phyloP scores from a whole-genome alignment of 331 rosid genomes.

The Prunus yedoensis region DNA sequence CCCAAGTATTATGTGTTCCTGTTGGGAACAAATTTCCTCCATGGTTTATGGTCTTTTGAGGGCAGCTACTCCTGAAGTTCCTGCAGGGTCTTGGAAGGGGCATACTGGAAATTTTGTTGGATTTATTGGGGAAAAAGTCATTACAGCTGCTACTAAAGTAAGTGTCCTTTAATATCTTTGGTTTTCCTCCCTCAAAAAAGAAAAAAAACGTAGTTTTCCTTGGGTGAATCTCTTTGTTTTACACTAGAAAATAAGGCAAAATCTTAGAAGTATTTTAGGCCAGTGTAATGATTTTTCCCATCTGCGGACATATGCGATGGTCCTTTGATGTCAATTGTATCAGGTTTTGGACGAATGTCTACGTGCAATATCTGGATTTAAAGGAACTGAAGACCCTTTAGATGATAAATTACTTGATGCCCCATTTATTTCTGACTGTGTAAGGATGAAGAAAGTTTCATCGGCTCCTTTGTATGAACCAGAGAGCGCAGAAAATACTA shows the following conservation, averaged over 20 bases:
- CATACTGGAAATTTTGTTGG: too few species aligned
- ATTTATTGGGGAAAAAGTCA: too few species aligned
- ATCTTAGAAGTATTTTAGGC: neutral
- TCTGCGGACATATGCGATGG: neutral
- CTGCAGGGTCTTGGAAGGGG: too few species aligned
- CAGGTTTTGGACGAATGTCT: conserved; percentile 92
- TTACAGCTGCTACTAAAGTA: too few species aligned
- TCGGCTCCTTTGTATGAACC: conserved; percentile 83
- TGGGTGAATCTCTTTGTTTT: neutral
- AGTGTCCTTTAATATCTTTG: too few species aligned
- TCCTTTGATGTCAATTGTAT: conserved; percentile 9
- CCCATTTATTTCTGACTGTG: conserved; percentile 82
- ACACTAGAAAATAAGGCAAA: conserved; percentile 5
- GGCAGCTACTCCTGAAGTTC: too few species aligned
- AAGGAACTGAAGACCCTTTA: conserved; percentile 88
- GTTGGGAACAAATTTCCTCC: too few species aligned
- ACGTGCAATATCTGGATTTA: conserved; percentile 90
- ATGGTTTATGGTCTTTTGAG: too few species aligned
- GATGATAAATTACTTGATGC: conserved; percentile 68
- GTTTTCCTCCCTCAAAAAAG: too few species aligned
- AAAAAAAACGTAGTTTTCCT: neutral
- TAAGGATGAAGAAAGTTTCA: conserved; percentile 83
- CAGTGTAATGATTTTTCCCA: neutral
- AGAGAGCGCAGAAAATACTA: conserved; percentile 32
- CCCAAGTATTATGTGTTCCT: too few species aligned